Evolutionary conservation across 306 rosid genomes (phyloP), one percentile per base, ranked within the genome.

Genomic region (Glycine latifolia): DNA sequence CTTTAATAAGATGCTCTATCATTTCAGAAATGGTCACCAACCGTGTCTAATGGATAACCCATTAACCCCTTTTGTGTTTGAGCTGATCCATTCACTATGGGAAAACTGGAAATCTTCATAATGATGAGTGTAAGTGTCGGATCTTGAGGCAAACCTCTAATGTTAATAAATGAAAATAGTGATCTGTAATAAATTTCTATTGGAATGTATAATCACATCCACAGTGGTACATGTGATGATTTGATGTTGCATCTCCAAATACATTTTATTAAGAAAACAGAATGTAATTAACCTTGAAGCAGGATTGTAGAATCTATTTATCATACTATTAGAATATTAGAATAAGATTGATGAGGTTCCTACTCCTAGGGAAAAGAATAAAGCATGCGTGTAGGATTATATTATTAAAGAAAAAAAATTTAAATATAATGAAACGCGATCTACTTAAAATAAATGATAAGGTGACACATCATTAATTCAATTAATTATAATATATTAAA

Each of bases 1-100:
- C 86, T 60, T 81, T 65, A 76, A 58, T 52, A 43, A 78, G 79
- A 82, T 86, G 75, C 81, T 73, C 81, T 68, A 43, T 86, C 73
- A 78, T 60, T 78, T 82, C 78, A 66, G 15, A 77, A 86, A 86
- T 85, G 48, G 67, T 46, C 41, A 50, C 79, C 10, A 72, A 56
- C 67, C 4, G 16, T 59, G 78, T 76, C 73, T 66, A 73, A 73
- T 75, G 58, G 15, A 9, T 50, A 43, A 41, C 31, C 31, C 1
- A 26, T 26, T 26, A 26, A 26, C 5, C 75, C 4, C 4, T 20
- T 56, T 73, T 69, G n/a, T 9, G 52, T 39, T 68, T 17, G n/a
- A 52, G 13, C 10, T 76, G 8, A 70, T 75, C 71, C 46, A 61
- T 80, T 75, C 48, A 6, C 4, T 11, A 10, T 26, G 50, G 60